Conservation (phyloP, 2,329 filamentous ascomycete species). For the Gnomoniopsis sp. region DNA sequence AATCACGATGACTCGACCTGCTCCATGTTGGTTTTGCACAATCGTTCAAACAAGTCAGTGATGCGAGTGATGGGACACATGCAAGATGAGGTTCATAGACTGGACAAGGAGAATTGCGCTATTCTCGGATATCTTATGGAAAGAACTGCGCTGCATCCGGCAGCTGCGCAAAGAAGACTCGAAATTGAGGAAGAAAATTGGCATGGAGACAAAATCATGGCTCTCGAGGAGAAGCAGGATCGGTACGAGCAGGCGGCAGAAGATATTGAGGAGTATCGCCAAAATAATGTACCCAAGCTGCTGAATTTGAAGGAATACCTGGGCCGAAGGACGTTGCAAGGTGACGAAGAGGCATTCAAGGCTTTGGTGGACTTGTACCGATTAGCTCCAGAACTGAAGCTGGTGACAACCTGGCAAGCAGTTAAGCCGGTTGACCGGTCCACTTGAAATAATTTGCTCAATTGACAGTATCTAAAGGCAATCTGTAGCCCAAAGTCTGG, state of each 20-base stretch:
- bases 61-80: constrained; percentile 14
- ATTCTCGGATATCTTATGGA: constrained; percentile 11
- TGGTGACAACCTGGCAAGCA: not conserved
- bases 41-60: constrained; percentile 13
- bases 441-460: not conserved
- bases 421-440: not conserved
- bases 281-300: not conserved
- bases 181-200: not conserved
- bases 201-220: not conserved
- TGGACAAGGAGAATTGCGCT: constrained; percentile 10
- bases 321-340: not conserved
- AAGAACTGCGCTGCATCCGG: not conserved
- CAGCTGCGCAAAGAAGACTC: not conserved
- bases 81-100: not conserved
- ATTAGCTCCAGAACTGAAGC: not conserved
- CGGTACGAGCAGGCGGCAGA: not conserved
- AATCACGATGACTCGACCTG: not conserved
- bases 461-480: not conserved
- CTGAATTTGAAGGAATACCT: not conserved
- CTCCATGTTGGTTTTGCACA: constrained; percentile 14
- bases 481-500: not conserved
- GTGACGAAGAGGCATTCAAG: constrained; percentile 1
- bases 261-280: not conserved
- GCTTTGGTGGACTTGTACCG: constrained; percentile 1
- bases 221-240: constrained; percentile 1